Evolutionary conservation across 306 rosid genomes (phyloP).

Genomic region (Corylus americana): DNA sequence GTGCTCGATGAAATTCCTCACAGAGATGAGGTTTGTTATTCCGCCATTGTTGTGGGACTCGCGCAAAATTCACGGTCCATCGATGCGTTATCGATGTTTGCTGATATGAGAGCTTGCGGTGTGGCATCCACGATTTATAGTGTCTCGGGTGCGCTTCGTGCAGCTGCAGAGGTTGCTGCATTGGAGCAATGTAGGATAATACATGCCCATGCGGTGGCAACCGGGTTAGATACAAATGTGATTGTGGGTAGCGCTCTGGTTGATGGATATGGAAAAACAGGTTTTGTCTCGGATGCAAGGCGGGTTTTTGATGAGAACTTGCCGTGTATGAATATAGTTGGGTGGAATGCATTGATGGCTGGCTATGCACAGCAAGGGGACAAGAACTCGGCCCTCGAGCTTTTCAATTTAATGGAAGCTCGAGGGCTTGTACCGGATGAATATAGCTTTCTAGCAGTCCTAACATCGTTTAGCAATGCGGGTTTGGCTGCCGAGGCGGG

Average conservation of each 20-base stretch:
- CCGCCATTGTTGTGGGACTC: constrained; percentile 66
- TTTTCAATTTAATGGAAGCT: constrained; percentile 51
- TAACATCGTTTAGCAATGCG: constrained; percentile 58
- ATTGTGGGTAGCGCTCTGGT: constrained; percentile 64
- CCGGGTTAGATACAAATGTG: constrained; percentile 50
- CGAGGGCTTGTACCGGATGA: constrained; percentile 61
- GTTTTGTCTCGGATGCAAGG: constrained; percentile 67
- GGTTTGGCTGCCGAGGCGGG: constrained; percentile 57
- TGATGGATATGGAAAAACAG: constrained; percentile 81
- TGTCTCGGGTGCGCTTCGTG: constrained; percentile 64
- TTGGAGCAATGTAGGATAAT: constrained; percentile 75
- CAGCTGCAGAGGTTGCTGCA: constrained; percentile 69
- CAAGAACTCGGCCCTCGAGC: constrained; percentile 34
- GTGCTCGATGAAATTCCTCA: constrained; percentile 67
- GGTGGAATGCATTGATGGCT: constrained; percentile 88
- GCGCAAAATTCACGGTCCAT: constrained; percentile 61
- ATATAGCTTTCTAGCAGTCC: constrained; percentile 69
- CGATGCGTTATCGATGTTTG: constrained; percentile 47
- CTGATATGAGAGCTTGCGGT: constrained; percentile 48
- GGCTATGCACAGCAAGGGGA: constrained; percentile 86
- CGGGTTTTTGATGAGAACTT: constrained; percentile 57
- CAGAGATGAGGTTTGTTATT: constrained; percentile 63
- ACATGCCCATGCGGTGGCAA: constrained; percentile 55
- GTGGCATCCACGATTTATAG: constrained; percentile 57
- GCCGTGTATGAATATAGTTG: constrained; percentile 49